Evolutionary conservation across 306 rosid genomes (phyloP), one percentile per base, ranked within the genome.

Genomic region (Dicorynia guianensis): DNA sequence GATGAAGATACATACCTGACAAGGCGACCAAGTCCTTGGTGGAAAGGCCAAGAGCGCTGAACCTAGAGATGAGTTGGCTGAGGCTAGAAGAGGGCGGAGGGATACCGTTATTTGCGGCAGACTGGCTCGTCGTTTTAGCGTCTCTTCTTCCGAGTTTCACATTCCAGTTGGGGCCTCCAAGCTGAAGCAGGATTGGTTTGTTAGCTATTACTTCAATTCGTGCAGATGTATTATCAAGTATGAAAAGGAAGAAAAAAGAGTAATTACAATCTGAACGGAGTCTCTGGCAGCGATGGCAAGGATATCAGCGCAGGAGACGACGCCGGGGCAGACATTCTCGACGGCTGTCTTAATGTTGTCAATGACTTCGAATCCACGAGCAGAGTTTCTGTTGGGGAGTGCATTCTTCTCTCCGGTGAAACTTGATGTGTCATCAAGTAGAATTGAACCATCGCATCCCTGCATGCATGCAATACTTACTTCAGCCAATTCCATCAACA

Each of bases 401-500:
- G 97, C 96, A 7, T 75, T 87, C 81, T 95, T 95, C 85, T 95
- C 98, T 52, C 98, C 98, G 0, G 35, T 81, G 35, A 95, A 83
- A 10, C 50, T 95, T 33, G 92, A 73, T 17, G 96, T 87, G 73
- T 90, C 98, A 40, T 95, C 98, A 0, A 95, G 87, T 9, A 95
- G 81, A 73, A 95, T 44, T 2, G 97, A 95, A 18, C 98, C 97
- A 59, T 95, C 98, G 50, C 98, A 95, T 19, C 98, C 98, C 97
- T 92, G 50, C 60, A 70, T 15, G 17, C 47, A 38, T 11, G n/a
- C 4, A 25, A 25, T 25, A 25, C 30, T 25, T 25, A 25, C 1
- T 25, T 25, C 30, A 25, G 2, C 30, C 30, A 25, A 25, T 1
- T 25, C 30, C 1, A 1, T 2, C 1, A 25, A 1, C 1, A 25